These are phyloP conservation scores for Schwanniomyces pseudopolymorphus DNA, from an alignment of 805 yeast genomes.

Conservation along the genomic window DNA sequence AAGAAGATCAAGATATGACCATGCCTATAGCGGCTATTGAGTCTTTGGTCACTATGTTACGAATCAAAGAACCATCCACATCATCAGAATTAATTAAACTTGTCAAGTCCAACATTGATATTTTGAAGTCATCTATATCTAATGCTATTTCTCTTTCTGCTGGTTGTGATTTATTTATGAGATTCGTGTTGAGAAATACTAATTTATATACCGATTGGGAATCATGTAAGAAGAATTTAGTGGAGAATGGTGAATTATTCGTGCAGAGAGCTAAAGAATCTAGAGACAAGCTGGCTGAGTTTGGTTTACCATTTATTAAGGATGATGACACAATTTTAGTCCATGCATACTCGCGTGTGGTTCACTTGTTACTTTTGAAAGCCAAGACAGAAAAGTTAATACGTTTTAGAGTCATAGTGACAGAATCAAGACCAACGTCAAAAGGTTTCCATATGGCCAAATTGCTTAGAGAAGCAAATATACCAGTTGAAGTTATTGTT, in stretches of 20 bases:
- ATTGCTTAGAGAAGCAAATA: conserved; percentile 62
- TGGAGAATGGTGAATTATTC: conserved; percentile 90
- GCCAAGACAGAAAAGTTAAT: conserved; percentile 74
- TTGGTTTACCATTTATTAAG: conserved; percentile 84
- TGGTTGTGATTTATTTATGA: conserved; percentile 94
- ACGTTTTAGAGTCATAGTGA: conserved; percentile 85
- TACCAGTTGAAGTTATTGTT: conserved; percentile 84
- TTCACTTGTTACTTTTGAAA: conserved; percentile 65
- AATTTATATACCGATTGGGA: conserved; percentile 94
- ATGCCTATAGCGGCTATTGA: conserved; percentile 99
- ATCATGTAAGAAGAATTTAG: conserved; percentile 80
- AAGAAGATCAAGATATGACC: conserved; percentile 93
- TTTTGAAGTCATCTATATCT: conserved; percentile 73
- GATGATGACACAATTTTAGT: conserved; percentile 91
- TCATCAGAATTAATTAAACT: conserved; percentile 88
- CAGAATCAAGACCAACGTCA: conserved; percentile 87
- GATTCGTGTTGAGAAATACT: conserved; percentile 87
- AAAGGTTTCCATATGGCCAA: conserved; percentile 75
- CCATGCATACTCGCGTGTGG: conserved; percentile 92
- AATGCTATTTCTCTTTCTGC: conserved; percentile 94
- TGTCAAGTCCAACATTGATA: conserved; percentile 72
- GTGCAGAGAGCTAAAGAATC: conserved; percentile 89
- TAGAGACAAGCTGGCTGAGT: conserved; percentile 80
- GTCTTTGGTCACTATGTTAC: conserved; percentile 79
- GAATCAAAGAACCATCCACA: conserved; percentile 84